Evolutionary conservation across 2,329 filamentous ascomycete genomes (phyloP), one percentile per base, ranked within the genome.

Genomic region (Fusarium sulawesiense): DNA sequence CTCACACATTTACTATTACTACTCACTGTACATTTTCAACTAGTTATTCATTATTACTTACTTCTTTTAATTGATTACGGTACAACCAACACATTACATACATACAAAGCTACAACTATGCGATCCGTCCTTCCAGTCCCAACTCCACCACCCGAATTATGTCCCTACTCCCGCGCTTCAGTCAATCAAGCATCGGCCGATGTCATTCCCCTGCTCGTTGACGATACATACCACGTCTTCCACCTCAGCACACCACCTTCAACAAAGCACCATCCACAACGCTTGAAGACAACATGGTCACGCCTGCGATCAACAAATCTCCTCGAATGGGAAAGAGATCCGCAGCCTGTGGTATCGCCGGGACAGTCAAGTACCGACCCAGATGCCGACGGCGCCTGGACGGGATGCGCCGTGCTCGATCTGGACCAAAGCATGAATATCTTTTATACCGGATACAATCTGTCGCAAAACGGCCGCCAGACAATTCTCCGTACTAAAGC

Each of bases 391-490:
- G 78, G 78, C 7, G 71, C 73, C 3, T 80, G 78, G 79, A 80
- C 78, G 16, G 78, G 79, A 8, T 75, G 73, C 14, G 78, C 78
- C 2, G 70, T 80, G 46, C 62, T 75, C 18, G 79, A 76, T 6
- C 73, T 73, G 16, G 77, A 79, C 46, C 72, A 72, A 9, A 71
- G 70, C 32, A 77, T 80, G 77, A 78, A 79, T 56, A 67, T 80
- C 42, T 79, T 80, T 58, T 80, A 80, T 66, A 80, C 79, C 12
- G 79, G 79, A 3, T 80, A 80, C 59, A 79, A 76, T 56, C 54
- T 79, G 25, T 67, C 66, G 2, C 64, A 73, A 21, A 67, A 71
- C 30, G 78, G 78, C 9, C 73, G 71, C n/a, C 79, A 80, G 55
- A 77, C 76, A 9, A 77, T 80, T 32, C 66, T 80, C 30, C 77